Conservation (phyloP, 2,329 filamentous ascomycete genomes). For the Fusarium nodosum region DNA sequence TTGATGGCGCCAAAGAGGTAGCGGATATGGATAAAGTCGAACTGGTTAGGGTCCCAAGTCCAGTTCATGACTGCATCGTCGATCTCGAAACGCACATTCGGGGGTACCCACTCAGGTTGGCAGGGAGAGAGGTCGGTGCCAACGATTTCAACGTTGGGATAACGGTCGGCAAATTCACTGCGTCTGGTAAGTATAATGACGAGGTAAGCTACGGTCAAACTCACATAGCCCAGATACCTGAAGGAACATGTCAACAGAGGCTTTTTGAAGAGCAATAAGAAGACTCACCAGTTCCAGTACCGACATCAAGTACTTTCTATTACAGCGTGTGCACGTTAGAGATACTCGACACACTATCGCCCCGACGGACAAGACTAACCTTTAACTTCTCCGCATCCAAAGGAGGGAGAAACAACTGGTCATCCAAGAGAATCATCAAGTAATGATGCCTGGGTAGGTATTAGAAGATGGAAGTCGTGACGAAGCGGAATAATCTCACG, state of each 20-base stretch:
- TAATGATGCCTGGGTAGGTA: conserved; percentile 23
- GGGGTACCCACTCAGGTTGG: conserved; percentile 31
- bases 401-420: conserved; percentile 12
- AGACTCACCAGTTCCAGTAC: conserved; percentile 24
- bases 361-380: neutral
- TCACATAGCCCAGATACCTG: conserved; percentile 36
- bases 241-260: neutral
- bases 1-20: conserved; percentile 28
- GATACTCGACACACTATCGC: fast-evolving
- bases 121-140: conserved; percentile 32
- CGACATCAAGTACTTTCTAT: conserved; percentile 21
- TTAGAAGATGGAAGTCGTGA: fast-evolving
- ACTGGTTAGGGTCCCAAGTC: conserved; percentile 19
- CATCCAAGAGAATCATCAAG: conserved; percentile 23
- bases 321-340: neutral
- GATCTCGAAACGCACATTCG: conserved; percentile 31
- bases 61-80: conserved; percentile 27
- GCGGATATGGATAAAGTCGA: conserved; percentile 33
- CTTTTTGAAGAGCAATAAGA: fast-evolving
- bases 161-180: conserved; percentile 35
- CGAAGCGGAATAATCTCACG: neutral
- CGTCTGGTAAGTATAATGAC: neutral
- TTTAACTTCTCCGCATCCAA: conserved; percentile 15
- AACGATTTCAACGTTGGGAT: conserved; percentile 14
- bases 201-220: fast-evolving